Evolutionary conservation across 331 rosid species (phyloP), one percentile per base, ranked within the genome.

Genomic region (Stylosanthes scabra): DNA sequence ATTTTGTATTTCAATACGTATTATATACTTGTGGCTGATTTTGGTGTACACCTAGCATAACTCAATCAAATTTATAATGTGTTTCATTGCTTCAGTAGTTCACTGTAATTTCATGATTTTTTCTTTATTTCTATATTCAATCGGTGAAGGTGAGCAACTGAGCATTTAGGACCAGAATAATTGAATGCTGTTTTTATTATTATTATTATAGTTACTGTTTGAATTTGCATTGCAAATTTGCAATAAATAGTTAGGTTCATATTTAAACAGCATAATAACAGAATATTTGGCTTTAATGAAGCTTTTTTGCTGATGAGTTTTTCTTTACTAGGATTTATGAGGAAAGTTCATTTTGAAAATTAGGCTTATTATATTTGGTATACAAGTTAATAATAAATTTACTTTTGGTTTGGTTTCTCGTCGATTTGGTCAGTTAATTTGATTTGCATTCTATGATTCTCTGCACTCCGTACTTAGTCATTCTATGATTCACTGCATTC

Each of bases 271-370:
- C 57, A n/a, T 2, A 3, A 44, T 42, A 7, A 70, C n/a, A 16
- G 27, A 5, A 58, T 28, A 47, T 37, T 59, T 60, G 59, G 44
- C 66, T 29, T 45, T 42, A 11, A 68, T 27, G 25, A n/a, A 56
- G 50, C 58, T 68, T 60, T 68, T 60, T 74, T 25, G 51, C 9
- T 11, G 5, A 10, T 11, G 8, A 9, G 39, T 40, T 11, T 11
- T 64, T 15, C 16, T 52, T 52, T 64, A 25, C 10, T 34, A 64
- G 40, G 11, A 25, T 42, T 44, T 27, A 25, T 41, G 12, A 6
- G 11, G 70, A 44, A 27, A 51, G 51, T 47, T 34, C 51, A 14
- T 46, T 72, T 72, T 47, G 59, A 39, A 34, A 14, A 15, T 71
- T 59, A 14, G 28, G 49, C 39, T 27, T 45, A 59, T 4, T 16